These are phyloP conservation scores for Moesziomyces globuligerus DNA, from an alignment of 1,284 basidiomycete species.

Conservation along the genomic window DNA sequence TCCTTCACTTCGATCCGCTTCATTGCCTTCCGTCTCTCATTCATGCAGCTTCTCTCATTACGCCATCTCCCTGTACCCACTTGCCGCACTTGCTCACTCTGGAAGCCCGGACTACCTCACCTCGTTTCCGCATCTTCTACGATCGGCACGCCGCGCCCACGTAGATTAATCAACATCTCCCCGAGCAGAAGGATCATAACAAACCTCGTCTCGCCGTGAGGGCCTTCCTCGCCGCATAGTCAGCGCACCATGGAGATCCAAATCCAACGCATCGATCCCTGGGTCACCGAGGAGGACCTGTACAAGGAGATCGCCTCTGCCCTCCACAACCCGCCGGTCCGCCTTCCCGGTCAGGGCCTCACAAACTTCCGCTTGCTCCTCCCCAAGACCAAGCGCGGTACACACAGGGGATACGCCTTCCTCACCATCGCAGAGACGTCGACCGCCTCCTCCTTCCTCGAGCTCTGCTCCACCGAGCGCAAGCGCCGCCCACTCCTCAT, in stretches of 20 bases:
- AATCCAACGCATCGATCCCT: constrained; percentile 18
- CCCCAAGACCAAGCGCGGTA: constrained; percentile 1
- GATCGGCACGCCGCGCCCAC: too few species aligned
- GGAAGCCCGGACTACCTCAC: too few species aligned
- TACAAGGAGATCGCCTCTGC: constrained; percentile 24
- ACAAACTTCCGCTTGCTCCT: constrained; percentile 28
- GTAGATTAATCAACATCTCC: too few species aligned
- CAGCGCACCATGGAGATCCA: constrained; percentile 27
- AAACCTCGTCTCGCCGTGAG: neutral
- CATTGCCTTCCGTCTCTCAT: too few species aligned
- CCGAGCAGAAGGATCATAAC: too few species aligned
- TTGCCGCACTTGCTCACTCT: too few species aligned
- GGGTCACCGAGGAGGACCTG: constrained; percentile 36
- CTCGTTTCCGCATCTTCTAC: too few species aligned
- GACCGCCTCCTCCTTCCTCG: constrained; percentile 20
- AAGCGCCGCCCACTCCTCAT: constrained; percentile 10
- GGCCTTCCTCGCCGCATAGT: too few species aligned
- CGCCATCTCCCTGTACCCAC: too few species aligned
- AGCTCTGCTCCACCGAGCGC: constrained; percentile 8
- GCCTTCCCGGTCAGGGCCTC: constrained; percentile 6
- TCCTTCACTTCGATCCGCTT: too few species aligned
- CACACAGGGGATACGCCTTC: constrained; percentile 20
- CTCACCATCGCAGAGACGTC: constrained; percentile 31
- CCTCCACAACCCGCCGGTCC: constrained; percentile 26
- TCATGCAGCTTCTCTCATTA: too few species aligned